Conservation (phyloP, 1,139 yeast species). For the Yamadazyma pseudoaaseri region DNA sequence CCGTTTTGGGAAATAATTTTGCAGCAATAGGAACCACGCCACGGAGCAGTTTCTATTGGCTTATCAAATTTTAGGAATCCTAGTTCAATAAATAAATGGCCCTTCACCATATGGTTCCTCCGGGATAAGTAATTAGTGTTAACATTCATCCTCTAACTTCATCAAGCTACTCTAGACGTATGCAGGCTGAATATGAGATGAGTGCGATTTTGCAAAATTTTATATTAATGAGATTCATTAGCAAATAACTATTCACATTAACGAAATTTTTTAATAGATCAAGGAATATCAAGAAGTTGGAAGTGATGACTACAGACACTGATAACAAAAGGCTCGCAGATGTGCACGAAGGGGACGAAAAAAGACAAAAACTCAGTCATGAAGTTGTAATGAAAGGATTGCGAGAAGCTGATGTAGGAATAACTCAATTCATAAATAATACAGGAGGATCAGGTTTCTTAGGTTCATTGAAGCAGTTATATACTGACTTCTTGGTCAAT, state of each 20-base stretch:
- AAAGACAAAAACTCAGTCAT: slow-evolving; percentile 11
- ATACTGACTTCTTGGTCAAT: slow-evolving; percentile 92
- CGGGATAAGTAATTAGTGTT: too few relatives aligned
- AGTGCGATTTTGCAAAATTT: slow-evolving; percentile 1
- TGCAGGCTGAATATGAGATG: slow-evolving; percentile 1
- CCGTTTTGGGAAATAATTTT: slow-evolving; percentile 1
- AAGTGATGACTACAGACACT: slow-evolving; percentile 1
- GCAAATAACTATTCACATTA: slow-evolving; percentile 8
- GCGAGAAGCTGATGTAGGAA: slow-evolving; percentile 80
- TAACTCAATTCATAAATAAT: slow-evolving; percentile 61
- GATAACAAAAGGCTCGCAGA: slow-evolving; percentile 8
- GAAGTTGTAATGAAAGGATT: slow-evolving; percentile 17
- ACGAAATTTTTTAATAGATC: slow-evolving; percentile 2
- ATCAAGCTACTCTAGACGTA: neutral
- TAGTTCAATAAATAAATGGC: too few relatives aligned
- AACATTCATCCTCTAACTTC: too few relatives aligned
- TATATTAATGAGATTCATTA: slow-evolving; percentile 7
- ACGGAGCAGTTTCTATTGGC: too few relatives aligned
- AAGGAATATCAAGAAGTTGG: neutral
- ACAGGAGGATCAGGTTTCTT: slow-evolving; percentile 56
- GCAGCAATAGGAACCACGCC: slow-evolving; percentile 2
- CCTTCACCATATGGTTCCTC: too few relatives aligned
- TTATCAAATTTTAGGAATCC: too few relatives aligned
- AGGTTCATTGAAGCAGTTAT: slow-evolving; percentile 83
- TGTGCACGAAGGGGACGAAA: slow-evolving; percentile 3